These are phyloP conservation scores for Cryptococcus sp. DNA, from an alignment of 1,284 basidiomycete species.

Conservation along the genomic window DNA sequence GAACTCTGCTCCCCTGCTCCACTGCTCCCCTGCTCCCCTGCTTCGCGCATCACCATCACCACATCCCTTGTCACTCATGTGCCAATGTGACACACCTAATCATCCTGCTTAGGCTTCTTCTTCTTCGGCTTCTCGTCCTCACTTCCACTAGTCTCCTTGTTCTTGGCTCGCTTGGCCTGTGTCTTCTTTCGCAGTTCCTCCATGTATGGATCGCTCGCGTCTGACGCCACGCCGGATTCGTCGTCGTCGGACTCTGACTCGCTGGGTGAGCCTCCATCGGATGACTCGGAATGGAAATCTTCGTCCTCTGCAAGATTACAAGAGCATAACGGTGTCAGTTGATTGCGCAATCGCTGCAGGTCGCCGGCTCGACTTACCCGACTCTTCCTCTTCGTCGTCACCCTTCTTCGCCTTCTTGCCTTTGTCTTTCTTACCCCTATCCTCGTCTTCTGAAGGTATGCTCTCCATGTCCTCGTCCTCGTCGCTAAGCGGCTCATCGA, in stretches of 20 bases:
- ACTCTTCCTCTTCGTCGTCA: constrained; percentile 76
- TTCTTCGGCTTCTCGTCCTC: constrained; percentile 43
- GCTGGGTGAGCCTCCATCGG: constrained; percentile 80
- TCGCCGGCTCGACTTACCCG: constrained; percentile 73
- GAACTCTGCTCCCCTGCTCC: no score
- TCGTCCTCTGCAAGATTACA: constrained; percentile 61
- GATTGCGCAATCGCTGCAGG: no score
- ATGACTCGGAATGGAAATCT: constrained; percentile 83
- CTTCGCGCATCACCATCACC: no score
- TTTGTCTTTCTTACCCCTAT: constrained; percentile 54
- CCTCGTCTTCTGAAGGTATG: constrained; percentile 45
- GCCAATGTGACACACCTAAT: not conserved
- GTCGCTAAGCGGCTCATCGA: constrained; percentile 68
- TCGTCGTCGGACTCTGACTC: constrained; percentile 66
- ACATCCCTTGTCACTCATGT: no score
- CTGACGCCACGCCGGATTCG: constrained; percentile 59
- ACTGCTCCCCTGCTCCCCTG: no score
- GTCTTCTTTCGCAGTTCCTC: constrained; percentile 61
- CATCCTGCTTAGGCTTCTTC: constrained; percentile 46
- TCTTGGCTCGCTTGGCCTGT: constrained; percentile 61
- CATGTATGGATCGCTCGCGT: constrained; percentile 60
- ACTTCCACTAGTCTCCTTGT: constrained; percentile 36
- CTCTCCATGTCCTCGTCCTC: constrained; percentile 68
- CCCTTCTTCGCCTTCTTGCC: constrained; percentile 53
- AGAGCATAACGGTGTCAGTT: not conserved